Conservation (phyloP, 2,329 filamentous ascomycete species). For the Drechslerella dactyloides region DNA sequence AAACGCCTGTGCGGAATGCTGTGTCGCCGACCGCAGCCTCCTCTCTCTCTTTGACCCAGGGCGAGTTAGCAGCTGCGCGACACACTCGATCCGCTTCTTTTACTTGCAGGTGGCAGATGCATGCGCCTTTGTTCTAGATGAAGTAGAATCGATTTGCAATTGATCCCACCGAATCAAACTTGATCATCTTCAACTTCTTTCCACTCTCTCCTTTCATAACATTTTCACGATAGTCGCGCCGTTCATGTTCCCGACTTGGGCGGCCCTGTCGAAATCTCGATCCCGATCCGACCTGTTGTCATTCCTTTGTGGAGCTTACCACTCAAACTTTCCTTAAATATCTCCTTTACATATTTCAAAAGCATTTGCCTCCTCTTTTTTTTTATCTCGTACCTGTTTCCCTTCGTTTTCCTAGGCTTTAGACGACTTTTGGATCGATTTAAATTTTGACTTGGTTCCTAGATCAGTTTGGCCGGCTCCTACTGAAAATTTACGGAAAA, state of each 20-base stretch:
- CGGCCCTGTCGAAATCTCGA: not conserved
- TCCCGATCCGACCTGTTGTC: not conserved
- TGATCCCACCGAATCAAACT: conserved; percentile 22
- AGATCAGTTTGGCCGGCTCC: conserved; percentile 49
- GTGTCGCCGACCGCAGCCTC: conserved; percentile 29
- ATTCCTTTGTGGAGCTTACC: not conserved
- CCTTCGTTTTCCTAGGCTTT: conserved; percentile 12
- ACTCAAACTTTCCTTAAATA: conserved; percentile 2
- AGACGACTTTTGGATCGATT: conserved; percentile 26
- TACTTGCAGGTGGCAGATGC: conserved; percentile 25
- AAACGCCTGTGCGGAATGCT: conserved; percentile 33
- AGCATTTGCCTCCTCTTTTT: not conserved
- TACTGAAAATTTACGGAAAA: conserved; percentile 47
- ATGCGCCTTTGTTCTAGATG: conserved; percentile 24
- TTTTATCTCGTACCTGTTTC: not conserved
- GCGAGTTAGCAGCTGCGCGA: not conserved
- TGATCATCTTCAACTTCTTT: conserved; percentile 9
- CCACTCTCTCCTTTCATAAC: conserved; percentile 1
- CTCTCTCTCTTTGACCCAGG: conserved; percentile 11
- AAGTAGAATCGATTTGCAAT: conserved; percentile 5
- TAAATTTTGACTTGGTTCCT: conserved; percentile 24
- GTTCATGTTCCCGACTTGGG: not conserved
- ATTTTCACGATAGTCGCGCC: not conserved
- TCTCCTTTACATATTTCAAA: not conserved
- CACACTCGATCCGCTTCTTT: conserved; percentile 7